These are phyloP conservation scores for Polyrhizophydium stewartii DNA, from an alignment of 371 early-diverging fungal genomes.

Conservation along the genomic window DNA sequence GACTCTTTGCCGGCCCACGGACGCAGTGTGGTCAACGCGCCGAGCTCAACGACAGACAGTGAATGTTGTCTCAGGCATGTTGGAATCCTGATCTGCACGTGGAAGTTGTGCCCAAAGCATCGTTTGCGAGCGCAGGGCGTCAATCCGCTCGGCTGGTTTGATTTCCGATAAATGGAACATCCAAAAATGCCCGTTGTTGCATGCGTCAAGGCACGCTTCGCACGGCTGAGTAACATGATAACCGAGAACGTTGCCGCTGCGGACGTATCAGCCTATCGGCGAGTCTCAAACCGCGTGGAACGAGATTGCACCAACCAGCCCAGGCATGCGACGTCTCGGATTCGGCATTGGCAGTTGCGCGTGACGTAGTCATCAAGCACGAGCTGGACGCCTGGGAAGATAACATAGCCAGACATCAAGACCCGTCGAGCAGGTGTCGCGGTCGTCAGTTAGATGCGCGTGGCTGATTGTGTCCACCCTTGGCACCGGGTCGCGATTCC, in stretches of 20 bases:
- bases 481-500: too few relatives aligned
- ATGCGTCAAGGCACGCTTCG: slow-evolving; percentile 74
- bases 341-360: slow-evolving; percentile 86
- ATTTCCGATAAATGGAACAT: slow-evolving; percentile 7
- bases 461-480: too few relatives aligned
- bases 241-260: slow-evolving; percentile 86
- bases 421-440: too few relatives aligned
- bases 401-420: too few relatives aligned
- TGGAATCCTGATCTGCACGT: not conserved
- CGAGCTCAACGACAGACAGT: not conserved
- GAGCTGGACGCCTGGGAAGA: slow-evolving; percentile 78
- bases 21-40: too few relatives aligned
- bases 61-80: not conserved
- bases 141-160: not conserved
- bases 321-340: slow-evolving; percentile 91
- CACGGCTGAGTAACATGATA: slow-evolving; percentile 96
- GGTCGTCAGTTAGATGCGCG: too few relatives aligned
- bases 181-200: slow-evolving; percentile 66
- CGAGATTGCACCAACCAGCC: slow-evolving; percentile 59
- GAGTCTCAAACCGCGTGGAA: not conserved
- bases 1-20: too few relatives aligned
- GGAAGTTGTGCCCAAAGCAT: not conserved
- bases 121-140: not conserved
- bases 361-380: slow-evolving; percentile 89
- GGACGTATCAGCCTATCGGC: not conserved